These are phyloP conservation scores for Arachis monticola DNA, from an alignment of 331 rosid genomes.

Conservation along the genomic window DNA sequence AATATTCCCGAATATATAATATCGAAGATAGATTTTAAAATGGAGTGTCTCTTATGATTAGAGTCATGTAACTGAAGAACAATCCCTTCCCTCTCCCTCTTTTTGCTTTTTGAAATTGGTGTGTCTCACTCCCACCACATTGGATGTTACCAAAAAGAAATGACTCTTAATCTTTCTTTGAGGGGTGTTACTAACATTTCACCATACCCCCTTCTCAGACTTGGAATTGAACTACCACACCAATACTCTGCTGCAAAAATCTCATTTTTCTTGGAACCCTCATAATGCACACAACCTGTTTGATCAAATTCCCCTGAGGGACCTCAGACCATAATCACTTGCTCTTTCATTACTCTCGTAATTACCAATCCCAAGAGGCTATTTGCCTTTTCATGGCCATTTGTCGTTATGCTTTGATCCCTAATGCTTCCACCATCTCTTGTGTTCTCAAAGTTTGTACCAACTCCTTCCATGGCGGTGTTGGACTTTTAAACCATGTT, in stretches of 20 bases:
- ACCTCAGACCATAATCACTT: slow-evolving; percentile 41
- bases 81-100: too few relatives aligned
- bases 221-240: slow-evolving; percentile 28
- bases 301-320: slow-evolving; percentile 53
- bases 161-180: slow-evolving; percentile 39
- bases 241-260: slow-evolving; percentile 5
- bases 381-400: slow-evolving; percentile 47
- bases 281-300: slow-evolving; percentile 50
- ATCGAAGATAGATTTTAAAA: too few relatives aligned
- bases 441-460: slow-evolving; percentile 56
- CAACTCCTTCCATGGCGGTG: slow-evolving; percentile 43
- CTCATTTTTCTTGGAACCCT: background rate
- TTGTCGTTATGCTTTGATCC: slow-evolving; percentile 41
- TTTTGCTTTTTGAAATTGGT: too few relatives aligned
- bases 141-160: slow-evolving; percentile 21
- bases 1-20: too few relatives aligned
- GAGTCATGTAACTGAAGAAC: too few relatives aligned
- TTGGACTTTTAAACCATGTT: slow-evolving; percentile 54
- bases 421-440: slow-evolving; percentile 55
- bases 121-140: too few relatives aligned
- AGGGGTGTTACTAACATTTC: slow-evolving; percentile 38
- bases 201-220: slow-evolving; percentile 39
- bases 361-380: slow-evolving; percentile 50
- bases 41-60: too few relatives aligned
- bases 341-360: slow-evolving; percentile 52